These are phyloP conservation scores for Lophiostoma macrostomum DNA, from an alignment of 495 filamentous ascomycete genomes.

Conservation along the genomic window DNA sequence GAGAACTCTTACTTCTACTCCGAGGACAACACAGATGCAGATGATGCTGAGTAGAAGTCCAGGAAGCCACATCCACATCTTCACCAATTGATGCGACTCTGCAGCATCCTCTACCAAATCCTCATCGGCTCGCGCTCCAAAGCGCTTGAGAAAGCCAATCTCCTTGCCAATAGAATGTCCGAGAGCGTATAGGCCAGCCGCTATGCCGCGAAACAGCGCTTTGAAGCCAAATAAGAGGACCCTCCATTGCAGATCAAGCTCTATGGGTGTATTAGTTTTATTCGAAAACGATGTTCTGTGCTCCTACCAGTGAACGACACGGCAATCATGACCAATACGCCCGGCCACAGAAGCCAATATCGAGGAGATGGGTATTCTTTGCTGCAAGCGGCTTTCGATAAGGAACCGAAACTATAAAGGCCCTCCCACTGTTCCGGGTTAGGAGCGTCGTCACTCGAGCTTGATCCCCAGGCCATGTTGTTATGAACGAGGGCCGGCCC, in stretches of 20 bases:
- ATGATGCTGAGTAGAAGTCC: slow-evolving; percentile 53
- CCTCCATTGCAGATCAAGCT: slow-evolving; percentile 60
- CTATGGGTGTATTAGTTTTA: too few relatives aligned
- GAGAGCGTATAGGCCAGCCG: slow-evolving; percentile 43
- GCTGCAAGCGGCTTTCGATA: slow-evolving; percentile 47
- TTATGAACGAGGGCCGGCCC: slow-evolving; percentile 60
- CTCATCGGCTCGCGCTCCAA: slow-evolving; percentile 39
- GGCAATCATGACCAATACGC: slow-evolving; percentile 63
- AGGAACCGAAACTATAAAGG: slow-evolving; percentile 50
- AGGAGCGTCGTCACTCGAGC: slow-evolving; percentile 43
- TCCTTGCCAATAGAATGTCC: slow-evolving; percentile 46
- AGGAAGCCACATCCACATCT: slow-evolving; percentile 59
- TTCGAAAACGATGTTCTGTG: neutral
- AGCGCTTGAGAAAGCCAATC: slow-evolving; percentile 48
- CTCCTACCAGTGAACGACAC: slow-evolving; percentile 51
- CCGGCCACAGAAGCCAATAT: slow-evolving; percentile 67
- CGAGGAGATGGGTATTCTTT: slow-evolving; percentile 53
- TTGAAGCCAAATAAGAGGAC: slow-evolving; percentile 54
- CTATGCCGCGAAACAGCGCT: slow-evolving; percentile 49
- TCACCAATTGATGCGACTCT: slow-evolving; percentile 53
- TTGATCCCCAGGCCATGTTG: slow-evolving; percentile 49
- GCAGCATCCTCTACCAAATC: slow-evolving; percentile 52
- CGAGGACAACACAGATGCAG: slow-evolving; percentile 56
- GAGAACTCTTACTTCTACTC: too few relatives aligned
- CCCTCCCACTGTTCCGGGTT: slow-evolving; percentile 54